Base-by-base conservation (phyloP, 805 yeast genomes). In the Zygotorulaspora danielsina region DNA sequence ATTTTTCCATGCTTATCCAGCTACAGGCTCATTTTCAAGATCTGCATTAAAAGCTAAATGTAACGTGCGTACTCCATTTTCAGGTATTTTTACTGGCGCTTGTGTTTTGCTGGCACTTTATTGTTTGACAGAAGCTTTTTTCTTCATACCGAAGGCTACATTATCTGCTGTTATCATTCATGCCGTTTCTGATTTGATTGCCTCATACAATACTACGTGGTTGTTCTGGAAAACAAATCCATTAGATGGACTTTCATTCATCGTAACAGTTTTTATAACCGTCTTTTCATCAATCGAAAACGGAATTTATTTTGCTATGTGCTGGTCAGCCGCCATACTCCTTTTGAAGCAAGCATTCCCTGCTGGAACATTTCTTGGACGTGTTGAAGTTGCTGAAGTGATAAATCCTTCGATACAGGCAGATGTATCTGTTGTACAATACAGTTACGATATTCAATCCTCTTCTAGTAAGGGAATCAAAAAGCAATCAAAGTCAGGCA, bases 1-100 rank as follows among this genome's bases (percentile, higher is more conserved):
- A 13, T 85, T 88, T 58, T 89, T 89, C 75, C 73, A 78, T 55
- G 96, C 97, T 5, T 88, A 89, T 62, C 97, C 97, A 6, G 88
- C 95, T 7, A 88, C 97, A 5, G 97, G 97, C 32, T 88, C 97
- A 1, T 88, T 88, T 64, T 84, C 95, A 15, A 81, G 97, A 70
- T 84, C 96, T 33, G 96, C 96, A 5, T 73, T 88, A 53, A 88
- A 89, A 66, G 81, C 94, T 37, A 89, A 88, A 66, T 88, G 96
- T 73, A 95, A 95, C 61, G 97, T 88, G 32, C 76, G 87, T 58
- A 89, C 97, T 19, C 97, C 97, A 25, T 69, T 88, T 45, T 93
- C 95, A 33, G 96, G 96, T 66, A 72, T 87, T 31, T 83, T 79
- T 63, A 84, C 96, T 8, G 97, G 96, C 59, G 77, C 75, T 32